A percentile compares a stretch with the other conserved stretches of the same genome.
Conservation (phyloP, 2,329 filamentous ascomycete genomes). For the Mycosphaerella arachidis region DNA sequence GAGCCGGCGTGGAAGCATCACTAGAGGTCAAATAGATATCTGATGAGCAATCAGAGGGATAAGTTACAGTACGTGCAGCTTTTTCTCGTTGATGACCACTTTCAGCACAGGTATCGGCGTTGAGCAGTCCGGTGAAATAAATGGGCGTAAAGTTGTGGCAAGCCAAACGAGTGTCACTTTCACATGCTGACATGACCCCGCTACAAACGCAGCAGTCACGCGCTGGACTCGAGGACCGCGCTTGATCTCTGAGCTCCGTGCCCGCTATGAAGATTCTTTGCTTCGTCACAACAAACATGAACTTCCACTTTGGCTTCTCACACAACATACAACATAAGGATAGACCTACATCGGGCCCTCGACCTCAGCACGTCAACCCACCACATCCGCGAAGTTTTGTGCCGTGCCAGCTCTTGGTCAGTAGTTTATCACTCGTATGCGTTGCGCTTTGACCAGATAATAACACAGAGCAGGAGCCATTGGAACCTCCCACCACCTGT, state of each 20-base stretch:
- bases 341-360: not conserved
- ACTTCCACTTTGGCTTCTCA: not conserved
- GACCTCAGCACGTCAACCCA: not conserved
- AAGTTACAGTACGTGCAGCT: not conserved
- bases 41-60: not conserved
- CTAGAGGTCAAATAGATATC: not conserved
- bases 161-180: not conserved
- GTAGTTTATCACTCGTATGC: not conserved
- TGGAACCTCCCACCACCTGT: not conserved
- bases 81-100: not conserved
- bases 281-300: not conserved
- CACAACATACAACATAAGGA: not conserved
- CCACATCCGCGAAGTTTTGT: not conserved
- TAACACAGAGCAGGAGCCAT: not conserved
- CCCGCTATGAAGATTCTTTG: not conserved
- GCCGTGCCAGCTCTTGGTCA: not conserved
- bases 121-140: not conserved
- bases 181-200: not conserved
- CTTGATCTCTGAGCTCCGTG: not conserved
- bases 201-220: not conserved
- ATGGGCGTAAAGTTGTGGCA: not conserved
- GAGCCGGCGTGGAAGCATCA: not conserved
- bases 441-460: not conserved
- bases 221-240: not conserved
- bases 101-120: not conserved